These are phyloP conservation scores for Podospora didyma DNA, from an alignment of 495 filamentous ascomycete genomes.

Conservation along the genomic window DNA sequence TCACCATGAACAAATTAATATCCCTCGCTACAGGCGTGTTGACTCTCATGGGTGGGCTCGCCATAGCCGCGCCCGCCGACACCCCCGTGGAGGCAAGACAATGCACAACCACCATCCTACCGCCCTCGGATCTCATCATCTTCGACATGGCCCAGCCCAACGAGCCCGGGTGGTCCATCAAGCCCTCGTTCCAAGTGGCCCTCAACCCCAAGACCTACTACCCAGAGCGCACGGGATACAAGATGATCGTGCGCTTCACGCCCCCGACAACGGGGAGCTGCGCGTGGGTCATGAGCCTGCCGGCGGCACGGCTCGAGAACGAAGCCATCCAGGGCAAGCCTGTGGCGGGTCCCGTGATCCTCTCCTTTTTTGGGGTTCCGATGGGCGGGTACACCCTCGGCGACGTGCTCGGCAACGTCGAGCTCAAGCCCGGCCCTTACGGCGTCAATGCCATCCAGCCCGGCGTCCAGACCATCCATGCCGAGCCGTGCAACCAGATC, in stretches of 20 bases:
- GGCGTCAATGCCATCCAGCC: conserved; percentile 7
- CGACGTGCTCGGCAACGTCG: background rate
- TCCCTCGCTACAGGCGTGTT: background rate
- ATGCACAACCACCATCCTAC: conserved; percentile 1
- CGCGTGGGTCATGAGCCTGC: conserved; percentile 7
- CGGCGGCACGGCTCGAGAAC: background rate
- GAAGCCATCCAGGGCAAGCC: conserved; percentile 1
- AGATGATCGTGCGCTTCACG: conserved; percentile 1
- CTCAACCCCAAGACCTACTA: background rate
- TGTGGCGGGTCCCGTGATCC: background rate
- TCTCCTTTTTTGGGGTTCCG: conserved; percentile 4
- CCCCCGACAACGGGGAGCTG: conserved; percentile 1
- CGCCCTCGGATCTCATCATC: conserved; percentile 4
- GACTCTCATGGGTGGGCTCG: background rate
- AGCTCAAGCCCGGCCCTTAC: conserved; percentile 4
- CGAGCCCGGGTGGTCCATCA: background rate
- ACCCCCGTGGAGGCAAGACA: background rate
- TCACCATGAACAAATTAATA: background rate
- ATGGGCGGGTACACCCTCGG: background rate
- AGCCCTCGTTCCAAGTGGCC: background rate
- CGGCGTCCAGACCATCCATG: conserved; percentile 3
- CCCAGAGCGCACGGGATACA: no score
- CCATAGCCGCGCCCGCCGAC: background rate
- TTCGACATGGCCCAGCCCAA: conserved; percentile 1
- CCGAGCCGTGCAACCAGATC: conserved; percentile 9